phyloP scores from a whole-genome alignment of 2,329 filamentous ascomycete genomes.

The Akanthomyces uredinophilus region DNA sequence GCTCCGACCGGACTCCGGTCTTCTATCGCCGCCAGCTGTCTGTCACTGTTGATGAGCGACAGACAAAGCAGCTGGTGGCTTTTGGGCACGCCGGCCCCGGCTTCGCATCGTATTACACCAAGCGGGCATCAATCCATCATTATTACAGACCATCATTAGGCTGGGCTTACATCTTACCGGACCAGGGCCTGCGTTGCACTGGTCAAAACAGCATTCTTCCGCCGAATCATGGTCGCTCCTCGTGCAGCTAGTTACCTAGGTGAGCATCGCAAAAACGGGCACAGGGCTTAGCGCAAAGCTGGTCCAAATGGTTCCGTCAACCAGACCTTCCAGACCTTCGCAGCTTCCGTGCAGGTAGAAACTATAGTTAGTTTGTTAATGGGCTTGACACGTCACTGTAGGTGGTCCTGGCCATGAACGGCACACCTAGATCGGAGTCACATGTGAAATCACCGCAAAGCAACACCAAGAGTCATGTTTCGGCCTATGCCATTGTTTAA shows the following conservation, averaged over 20 bases:
- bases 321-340: neutral
- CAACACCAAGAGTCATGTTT: neutral
- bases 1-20: slow-evolving; percentile 14
- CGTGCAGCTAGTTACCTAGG: too few relatives aligned
- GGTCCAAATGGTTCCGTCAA: neutral
- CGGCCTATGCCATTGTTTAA: neutral
- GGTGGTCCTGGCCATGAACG: neutral
- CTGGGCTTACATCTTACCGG: neutral
- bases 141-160: neutral
- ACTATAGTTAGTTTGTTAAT: too few relatives aligned
- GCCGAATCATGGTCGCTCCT: too few relatives aligned
- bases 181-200: neutral
- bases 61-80: too few relatives aligned
- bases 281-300: neutral
- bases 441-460: slow-evolving; percentile 1
- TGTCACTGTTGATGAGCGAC: too few relatives aligned
- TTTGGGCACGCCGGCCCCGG: neutral
- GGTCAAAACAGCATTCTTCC: neutral
- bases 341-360: neutral
- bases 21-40: slow-evolving; percentile 3
- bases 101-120: neutral
- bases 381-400: neutral
- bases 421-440: neutral
- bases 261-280: neutral
- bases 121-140: neutral